A percentile compares a stretch with the other conserved stretches of the same genome.
Conservation (phyloP, 306 rosid species). For the Bauhinia variegata region DNA sequence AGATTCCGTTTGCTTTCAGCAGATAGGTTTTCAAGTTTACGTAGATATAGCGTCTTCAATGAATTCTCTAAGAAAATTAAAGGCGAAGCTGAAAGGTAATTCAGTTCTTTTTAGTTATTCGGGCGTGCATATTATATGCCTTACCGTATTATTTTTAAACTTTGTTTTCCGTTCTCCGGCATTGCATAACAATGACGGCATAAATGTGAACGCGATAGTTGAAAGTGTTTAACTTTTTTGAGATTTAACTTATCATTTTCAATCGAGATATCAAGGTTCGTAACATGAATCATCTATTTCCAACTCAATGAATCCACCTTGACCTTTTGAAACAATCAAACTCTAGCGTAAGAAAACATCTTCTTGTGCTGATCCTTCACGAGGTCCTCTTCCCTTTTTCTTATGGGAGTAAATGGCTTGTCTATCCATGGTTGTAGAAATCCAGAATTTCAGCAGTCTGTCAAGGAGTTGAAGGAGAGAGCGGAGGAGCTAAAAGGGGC, state of each 20-base stretch:
- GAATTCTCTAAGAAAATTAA: slow-evolving; percentile 76
- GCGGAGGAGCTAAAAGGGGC: slow-evolving; percentile 79
- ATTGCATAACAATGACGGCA: neutral
- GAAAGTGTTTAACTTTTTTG: neutral
- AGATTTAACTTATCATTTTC: neutral
- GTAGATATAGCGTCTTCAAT: slow-evolving; percentile 71
- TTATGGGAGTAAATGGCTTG: neutral
- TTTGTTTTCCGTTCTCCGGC: neutral
- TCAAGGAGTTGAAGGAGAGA: slow-evolving; percentile 77
- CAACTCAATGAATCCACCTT: neutral
- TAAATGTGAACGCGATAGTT: neutral
- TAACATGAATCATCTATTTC: neutral
- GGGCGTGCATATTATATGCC: slow-evolving; percentile 4
- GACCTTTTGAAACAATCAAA: slow-evolving; percentile 7
- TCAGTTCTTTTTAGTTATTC: neutral
- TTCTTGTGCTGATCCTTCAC: slow-evolving; percentile 1
- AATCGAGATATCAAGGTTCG: neutral
- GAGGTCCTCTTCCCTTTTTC: slow-evolving; percentile 4
- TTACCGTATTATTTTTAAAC: neutral
- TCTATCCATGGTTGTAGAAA: slow-evolving; percentile 51
- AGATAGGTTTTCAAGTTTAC: slow-evolving; percentile 45
- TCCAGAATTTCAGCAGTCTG: slow-evolving; percentile 72
- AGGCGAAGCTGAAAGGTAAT: slow-evolving; percentile 78
- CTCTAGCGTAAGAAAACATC: neutral
- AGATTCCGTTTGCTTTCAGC: slow-evolving; percentile 50